Percentiles rank a stretch among this genome's conserved stretches.
Evolutionary conservation across 2,329 filamentous ascomycete species (phyloP).

Genomic region (Sporothrix brunneoviolacea): DNA sequence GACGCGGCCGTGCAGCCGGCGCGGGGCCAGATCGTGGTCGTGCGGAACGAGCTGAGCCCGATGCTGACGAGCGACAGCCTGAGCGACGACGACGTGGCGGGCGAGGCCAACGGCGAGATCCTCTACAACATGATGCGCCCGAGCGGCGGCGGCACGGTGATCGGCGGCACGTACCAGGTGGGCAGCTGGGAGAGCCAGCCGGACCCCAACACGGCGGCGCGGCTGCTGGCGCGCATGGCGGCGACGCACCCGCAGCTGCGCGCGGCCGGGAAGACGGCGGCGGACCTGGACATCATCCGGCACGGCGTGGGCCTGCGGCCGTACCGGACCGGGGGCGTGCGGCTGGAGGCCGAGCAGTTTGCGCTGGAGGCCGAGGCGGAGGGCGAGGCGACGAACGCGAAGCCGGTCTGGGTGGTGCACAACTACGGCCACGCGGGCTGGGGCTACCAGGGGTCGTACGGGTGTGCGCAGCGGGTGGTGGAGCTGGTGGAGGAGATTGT

Average conservation of each 20-base stretch:
- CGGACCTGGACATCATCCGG: constrained; percentile 66
- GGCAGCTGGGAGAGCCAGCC: constrained; percentile 72
- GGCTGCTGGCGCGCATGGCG: constrained; percentile 77
- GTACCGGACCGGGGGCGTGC: constrained; percentile 62
- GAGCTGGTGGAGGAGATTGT: constrained; percentile 59
- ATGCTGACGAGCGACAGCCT: constrained; percentile 68
- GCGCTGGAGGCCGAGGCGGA: neutral
- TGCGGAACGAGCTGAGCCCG: constrained; percentile 66
- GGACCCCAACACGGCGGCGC: constrained; percentile 69
- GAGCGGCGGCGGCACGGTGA: constrained; percentile 69
- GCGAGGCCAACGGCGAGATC: constrained; percentile 49
- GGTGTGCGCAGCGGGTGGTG: constrained; percentile 60
- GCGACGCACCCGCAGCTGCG: constrained; percentile 57
- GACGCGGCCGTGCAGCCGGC: constrained; percentile 68
- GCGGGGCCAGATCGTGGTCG: constrained; percentile 76
- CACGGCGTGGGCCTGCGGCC: constrained; percentile 80
- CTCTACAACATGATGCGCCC: constrained; percentile 80
- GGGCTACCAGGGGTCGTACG: constrained; percentile 67
- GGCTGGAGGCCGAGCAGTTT: constrained; percentile 67
- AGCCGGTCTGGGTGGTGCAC: constrained; percentile 58
- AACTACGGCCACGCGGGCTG: constrained; percentile 76
- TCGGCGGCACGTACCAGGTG: constrained; percentile 80
- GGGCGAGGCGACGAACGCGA: constrained; percentile 41
- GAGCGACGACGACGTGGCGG: constrained; percentile 65
- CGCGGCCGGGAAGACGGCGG: constrained; percentile 54